Base-by-base conservation (phyloP, 2,329 filamentous ascomycete genomes). In the Geosmithia flava region DNA sequence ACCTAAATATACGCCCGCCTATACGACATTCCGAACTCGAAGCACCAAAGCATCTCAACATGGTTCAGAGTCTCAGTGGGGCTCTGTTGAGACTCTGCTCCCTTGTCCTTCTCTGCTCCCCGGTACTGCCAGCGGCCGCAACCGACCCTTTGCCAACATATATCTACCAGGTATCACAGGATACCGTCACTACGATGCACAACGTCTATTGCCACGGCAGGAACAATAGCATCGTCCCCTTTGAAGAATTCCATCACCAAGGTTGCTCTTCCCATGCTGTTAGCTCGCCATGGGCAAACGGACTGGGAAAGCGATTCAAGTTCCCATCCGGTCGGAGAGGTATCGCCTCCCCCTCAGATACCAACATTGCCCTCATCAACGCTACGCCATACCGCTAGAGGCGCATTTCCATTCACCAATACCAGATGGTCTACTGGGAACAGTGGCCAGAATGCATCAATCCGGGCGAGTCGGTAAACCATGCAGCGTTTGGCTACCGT, bases 341-440 rank as follows among this genome's bases (percentile, higher is more conserved):
- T 16, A 3, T 16, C 33, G 13, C 3, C 33, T 37, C 33, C 33
- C 33, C 33, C 11, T 37, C 20, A 7, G 44, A 45, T 37, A 45
- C 44, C 23, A 33, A 30, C 44, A 47, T 64, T 33, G 52, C 49
- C 2, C 48, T 65, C 44, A 50, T 64, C 56, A 65, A 65, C 48
- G 57, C 54, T n/a, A 64, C 60, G 6, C 62, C 62, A 2, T 64
- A 61, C 51, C 49, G 44, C 27, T 65, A 60, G 61, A 39, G 42
- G 7, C 55, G 47, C 42, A 53, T 43, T 0, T 54, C 52, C 51
- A 49, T 48, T 1, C 48, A 53, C 47, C 45, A 47, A 0, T 57
- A 59, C 44, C 54, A 58, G 43, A 44, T 58, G 37, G 15, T 8
- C 10, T 33, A 17, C 30, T 45, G 44, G 2, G 20, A 42, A 7